phyloP scores from a whole-genome alignment of 75 land plant genomes.

The Pinus albicaulis region DNA sequence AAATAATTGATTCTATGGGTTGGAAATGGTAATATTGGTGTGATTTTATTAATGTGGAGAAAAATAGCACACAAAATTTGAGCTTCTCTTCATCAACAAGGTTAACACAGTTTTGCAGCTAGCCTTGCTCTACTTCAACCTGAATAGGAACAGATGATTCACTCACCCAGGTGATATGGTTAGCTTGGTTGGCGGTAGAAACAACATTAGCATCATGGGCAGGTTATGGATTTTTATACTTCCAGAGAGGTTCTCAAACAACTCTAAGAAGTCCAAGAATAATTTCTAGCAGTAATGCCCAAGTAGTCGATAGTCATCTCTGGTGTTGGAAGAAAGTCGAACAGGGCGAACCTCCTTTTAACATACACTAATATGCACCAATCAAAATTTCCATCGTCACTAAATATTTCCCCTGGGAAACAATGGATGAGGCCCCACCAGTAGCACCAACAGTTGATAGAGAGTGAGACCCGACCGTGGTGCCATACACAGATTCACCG shows the following conservation, averaged over 20 bases:
- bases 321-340: background rate
- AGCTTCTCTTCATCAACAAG: conserved; percentile 94
- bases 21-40: conserved; percentile 58
- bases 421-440: no score
- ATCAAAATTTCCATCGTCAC: no score
- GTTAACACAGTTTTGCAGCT: conserved; percentile 92
- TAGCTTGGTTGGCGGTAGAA: conserved; percentile 70
- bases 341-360: no score
- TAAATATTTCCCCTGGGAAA: no score
- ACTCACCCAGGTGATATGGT: conserved; percentile 43
- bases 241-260: conserved; percentile 12
- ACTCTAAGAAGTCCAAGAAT: conserved; percentile 9
- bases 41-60: conserved; percentile 75
- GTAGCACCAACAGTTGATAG: no score
- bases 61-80: conserved; percentile 54
- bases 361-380: no score
- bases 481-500: no score
- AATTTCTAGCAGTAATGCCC: background rate
- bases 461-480: no score
- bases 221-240: conserved; percentile 50
- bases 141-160: conserved; percentile 64
- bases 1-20: no score
- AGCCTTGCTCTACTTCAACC: conserved; percentile 89
- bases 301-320: background rate
- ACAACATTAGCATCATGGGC: conserved; percentile 56